phyloP scores from a whole-genome alignment of 257 asterid species.

The Galeopsis tetrahit region DNA sequence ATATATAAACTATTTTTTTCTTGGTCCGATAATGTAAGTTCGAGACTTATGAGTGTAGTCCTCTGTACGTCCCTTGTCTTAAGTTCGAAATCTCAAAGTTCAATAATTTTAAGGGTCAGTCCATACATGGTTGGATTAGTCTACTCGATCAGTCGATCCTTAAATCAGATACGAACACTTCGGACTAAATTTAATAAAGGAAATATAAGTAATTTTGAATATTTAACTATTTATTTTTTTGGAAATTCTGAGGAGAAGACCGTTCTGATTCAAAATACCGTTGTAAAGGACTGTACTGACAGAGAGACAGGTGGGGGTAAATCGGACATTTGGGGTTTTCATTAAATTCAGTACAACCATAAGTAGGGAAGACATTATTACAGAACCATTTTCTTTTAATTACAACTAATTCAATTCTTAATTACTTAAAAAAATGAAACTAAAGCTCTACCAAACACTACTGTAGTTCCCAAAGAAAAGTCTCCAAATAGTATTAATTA shows the following conservation, averaged over 20 bases:
- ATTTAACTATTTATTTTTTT: neutral
- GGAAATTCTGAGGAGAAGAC: conserved; percentile 11
- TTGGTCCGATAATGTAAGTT: neutral
- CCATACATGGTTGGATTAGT: too few species aligned
- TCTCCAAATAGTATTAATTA: too few species aligned
- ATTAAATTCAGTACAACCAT: conserved; percentile 4
- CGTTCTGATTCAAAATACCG: conserved; percentile 37
- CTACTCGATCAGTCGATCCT: too few species aligned
- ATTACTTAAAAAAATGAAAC: neutral
- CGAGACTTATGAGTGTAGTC: too few species aligned
- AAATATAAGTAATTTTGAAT: neutral
- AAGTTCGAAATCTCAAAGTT: too few species aligned
- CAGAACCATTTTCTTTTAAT: neutral
- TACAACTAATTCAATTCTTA: conserved; percentile 2
- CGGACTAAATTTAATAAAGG: neutral
- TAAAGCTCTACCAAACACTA: neutral
- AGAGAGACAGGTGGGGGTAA: neutral
- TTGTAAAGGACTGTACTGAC: conserved; percentile 10
- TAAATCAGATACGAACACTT: too few species aligned
- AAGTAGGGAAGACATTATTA: neutral
- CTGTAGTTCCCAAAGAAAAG: neutral
- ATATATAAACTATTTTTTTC: neutral
- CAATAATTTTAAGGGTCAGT: too few species aligned
- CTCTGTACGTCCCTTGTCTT: too few species aligned
- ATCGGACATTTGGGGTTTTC: neutral